Evolutionary conservation across 2,329 filamentous ascomycete species (phyloP).

Genomic region (Fusarium redolens): DNA sequence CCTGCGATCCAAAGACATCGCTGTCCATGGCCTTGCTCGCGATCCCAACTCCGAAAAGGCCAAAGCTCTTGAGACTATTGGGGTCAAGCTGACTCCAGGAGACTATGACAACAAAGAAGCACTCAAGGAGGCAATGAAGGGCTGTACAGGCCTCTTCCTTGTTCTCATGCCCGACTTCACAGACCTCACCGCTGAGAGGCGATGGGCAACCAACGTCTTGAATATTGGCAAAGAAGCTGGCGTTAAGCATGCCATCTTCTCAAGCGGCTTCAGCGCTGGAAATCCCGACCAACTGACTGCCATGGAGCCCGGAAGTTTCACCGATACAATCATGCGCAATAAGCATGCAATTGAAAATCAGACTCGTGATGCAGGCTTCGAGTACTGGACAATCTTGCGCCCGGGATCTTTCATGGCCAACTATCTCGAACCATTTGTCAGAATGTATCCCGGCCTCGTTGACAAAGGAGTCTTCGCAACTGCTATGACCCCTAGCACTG

Average conservation of each 20-base stretch:
- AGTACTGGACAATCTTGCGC: slow-evolving; percentile 61
- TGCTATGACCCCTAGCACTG: slow-evolving; percentile 49
- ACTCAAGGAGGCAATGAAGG: slow-evolving; percentile 46
- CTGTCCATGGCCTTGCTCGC: slow-evolving; percentile 52
- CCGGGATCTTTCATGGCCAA: slow-evolving; percentile 65
- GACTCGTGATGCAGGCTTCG: slow-evolving; percentile 52
- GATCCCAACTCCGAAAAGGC: slow-evolving; percentile 46
- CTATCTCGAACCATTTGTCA: slow-evolving; percentile 55
- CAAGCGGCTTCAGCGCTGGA: slow-evolving; percentile 48
- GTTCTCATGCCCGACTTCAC: slow-evolving; percentile 49
- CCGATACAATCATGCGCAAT: slow-evolving; percentile 47
- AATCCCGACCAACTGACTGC: slow-evolving; percentile 44
- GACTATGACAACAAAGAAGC: slow-evolving; percentile 49
- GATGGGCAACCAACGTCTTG: slow-evolving; percentile 48
- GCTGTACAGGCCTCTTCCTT: slow-evolving; percentile 50
- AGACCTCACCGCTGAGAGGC: slow-evolving; percentile 46
- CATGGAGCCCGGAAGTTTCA: slow-evolving; percentile 44
- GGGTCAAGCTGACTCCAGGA: slow-evolving; percentile 49
- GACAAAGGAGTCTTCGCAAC: slow-evolving; percentile 53
- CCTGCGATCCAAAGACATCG: slow-evolving; percentile 48
- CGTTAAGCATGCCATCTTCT: slow-evolving; percentile 52
- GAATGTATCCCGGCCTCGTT: slow-evolving; percentile 54
- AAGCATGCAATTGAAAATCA: slow-evolving; percentile 58
- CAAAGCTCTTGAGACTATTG: slow-evolving; percentile 44
- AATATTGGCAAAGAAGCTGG: slow-evolving; percentile 53